Evolutionary conservation across 2,329 filamentous ascomycete species (phyloP).

Genomic region (Monilinia laxa): DNA sequence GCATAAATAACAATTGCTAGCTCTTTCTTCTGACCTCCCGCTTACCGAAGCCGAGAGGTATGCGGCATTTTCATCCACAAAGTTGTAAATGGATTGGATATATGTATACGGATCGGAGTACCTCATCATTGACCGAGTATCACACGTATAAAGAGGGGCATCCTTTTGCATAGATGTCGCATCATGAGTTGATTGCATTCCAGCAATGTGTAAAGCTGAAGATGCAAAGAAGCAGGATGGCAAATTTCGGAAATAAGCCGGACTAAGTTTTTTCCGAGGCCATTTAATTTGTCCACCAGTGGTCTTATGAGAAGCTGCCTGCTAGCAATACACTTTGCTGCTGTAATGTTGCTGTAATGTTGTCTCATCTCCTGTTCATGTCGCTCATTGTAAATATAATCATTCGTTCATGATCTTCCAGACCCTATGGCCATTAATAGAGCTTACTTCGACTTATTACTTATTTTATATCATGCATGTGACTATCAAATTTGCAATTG

Average conservation of each 20-base stretch:
- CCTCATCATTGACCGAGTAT: background rate
- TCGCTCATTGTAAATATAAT: no score
- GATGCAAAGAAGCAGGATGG: background rate
- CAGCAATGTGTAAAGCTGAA: background rate
- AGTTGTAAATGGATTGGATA: background rate
- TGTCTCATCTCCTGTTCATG: no score
- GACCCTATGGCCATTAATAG: background rate
- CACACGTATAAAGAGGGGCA: background rate
- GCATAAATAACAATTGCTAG: constrained; percentile 19
- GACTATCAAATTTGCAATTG: background rate
- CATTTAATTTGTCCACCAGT: no score
- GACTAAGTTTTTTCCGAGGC: background rate
- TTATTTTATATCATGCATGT: no score
- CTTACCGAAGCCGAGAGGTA: constrained; percentile 2
- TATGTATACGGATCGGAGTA: background rate
- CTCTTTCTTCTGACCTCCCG: background rate
- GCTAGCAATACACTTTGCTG: no score
- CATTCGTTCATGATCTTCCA: background rate
- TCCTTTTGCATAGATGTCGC: background rate
- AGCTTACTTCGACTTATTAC: background rate
- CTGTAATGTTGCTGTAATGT: no score
- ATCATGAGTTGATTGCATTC: background rate
- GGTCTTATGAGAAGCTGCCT: no score
- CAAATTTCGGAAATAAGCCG: background rate
- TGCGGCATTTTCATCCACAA: background rate